These are phyloP conservation scores for Elsinoe ampelina DNA, from an alignment of 2,329 filamentous ascomycete genomes.

Conservation along the genomic window DNA sequence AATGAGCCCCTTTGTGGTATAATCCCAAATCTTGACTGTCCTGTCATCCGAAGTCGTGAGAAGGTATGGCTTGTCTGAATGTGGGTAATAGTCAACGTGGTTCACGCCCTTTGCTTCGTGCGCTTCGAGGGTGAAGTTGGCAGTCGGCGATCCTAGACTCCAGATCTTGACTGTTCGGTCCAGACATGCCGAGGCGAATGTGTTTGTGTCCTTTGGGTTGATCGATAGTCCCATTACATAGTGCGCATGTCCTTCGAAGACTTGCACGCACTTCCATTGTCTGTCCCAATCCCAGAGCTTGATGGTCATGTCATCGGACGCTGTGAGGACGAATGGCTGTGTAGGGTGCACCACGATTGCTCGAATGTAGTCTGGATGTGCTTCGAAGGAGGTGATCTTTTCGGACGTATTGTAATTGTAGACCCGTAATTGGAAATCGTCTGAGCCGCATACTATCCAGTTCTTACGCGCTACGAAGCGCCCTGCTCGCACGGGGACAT, in stretches of 20 bases:
- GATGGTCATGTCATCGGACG: slow-evolving; percentile 97
- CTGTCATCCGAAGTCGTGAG: slow-evolving; percentile 94
- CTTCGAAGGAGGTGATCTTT: slow-evolving; percentile 95
- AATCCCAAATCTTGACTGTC: slow-evolving; percentile 98
- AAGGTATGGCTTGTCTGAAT: slow-evolving; percentile 68
- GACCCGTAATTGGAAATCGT: slow-evolving; percentile 81
- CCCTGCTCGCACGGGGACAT: slow-evolving; percentile 93
- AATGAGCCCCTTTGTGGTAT: slow-evolving; percentile 95
- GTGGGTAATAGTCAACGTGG: slow-evolving; percentile 79
- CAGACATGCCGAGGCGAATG: slow-evolving; percentile 67
- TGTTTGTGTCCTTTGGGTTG: slow-evolving; percentile 83
- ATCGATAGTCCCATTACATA: slow-evolving; percentile 96
- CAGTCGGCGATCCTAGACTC: slow-evolving; percentile 85
- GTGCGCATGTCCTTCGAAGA: slow-evolving; percentile 93
- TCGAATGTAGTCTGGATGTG: slow-evolving; percentile 96
- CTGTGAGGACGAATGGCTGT: slow-evolving; percentile 90
- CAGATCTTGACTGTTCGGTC: slow-evolving; percentile 97
- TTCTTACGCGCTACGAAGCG: slow-evolving; percentile 97
- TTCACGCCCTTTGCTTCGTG: slow-evolving; percentile 98
- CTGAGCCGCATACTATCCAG: slow-evolving; percentile 67
- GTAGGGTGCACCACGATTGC: slow-evolving; percentile 93
- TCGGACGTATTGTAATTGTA: slow-evolving; percentile 99
- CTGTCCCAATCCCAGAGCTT: slow-evolving; percentile 99
- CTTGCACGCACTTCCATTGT: slow-evolving; percentile 92
- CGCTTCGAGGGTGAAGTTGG: slow-evolving; percentile 94